Evolutionary conservation across 805 yeast species (phyloP).

Genomic region (Starmerella bombi): DNA sequence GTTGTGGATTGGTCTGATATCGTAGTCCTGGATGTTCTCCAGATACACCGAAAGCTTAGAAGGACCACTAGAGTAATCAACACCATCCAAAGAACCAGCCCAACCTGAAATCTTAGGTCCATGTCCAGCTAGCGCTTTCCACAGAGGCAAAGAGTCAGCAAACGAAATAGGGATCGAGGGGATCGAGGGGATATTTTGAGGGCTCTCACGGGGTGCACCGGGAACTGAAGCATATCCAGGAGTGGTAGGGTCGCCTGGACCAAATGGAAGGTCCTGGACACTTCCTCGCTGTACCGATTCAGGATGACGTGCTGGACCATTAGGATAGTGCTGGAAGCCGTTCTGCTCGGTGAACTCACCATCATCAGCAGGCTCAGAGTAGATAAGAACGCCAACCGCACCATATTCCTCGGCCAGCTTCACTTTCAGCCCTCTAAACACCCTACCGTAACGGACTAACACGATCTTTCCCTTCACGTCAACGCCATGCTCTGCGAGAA

Average conservation of each 20-base stretch:
- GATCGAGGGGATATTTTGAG: slow-evolving; percentile 45
- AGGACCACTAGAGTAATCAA: slow-evolving; percentile 45
- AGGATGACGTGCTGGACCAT: slow-evolving; percentile 69
- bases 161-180: slow-evolving; percentile 62
- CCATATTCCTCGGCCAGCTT: slow-evolving; percentile 64
- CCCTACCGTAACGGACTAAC: slow-evolving; percentile 50
- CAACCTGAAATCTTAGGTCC: slow-evolving; percentile 36
- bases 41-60: slow-evolving; percentile 36
- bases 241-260: slow-evolving; percentile 71
- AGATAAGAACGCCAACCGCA: slow-evolving; percentile 51
- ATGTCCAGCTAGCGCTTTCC: slow-evolving; percentile 43
- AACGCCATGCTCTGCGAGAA: slow-evolving; percentile 36
- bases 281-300: slow-evolving; percentile 67
- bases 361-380: slow-evolving; percentile 56
- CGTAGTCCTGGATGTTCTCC: slow-evolving; percentile 48
- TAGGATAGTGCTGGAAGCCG: slow-evolving; percentile 54
- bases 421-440: slow-evolving; percentile 63
- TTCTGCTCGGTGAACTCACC: slow-evolving; percentile 36
- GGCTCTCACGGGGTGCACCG: slow-evolving; percentile 38
- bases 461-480: slow-evolving; percentile 47
- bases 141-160: slow-evolving; percentile 49
- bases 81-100: slow-evolving; percentile 34
- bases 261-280: slow-evolving; percentile 44
- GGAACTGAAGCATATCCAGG: slow-evolving; percentile 52
- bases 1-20: slow-evolving; percentile 47